These are phyloP conservation scores for Globisporangium barbulae DNA, from an alignment of 352 stramenopile genomes.

Conservation along the genomic window DNA sequence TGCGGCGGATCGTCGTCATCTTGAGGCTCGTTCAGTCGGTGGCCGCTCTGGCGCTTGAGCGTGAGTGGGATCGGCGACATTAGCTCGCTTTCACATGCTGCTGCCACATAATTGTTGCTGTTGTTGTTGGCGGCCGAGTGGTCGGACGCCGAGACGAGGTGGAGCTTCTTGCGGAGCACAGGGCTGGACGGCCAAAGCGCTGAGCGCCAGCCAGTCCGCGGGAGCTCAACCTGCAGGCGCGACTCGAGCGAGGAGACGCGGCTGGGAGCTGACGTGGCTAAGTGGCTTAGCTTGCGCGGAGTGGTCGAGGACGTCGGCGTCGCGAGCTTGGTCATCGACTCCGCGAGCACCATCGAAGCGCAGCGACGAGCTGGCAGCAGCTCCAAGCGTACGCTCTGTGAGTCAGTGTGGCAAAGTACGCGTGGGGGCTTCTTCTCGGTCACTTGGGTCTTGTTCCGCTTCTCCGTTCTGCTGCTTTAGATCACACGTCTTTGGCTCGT, in stretches of 20 bases:
- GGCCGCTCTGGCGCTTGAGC: constrained; percentile 6
- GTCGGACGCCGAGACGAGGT: constrained; percentile 14
- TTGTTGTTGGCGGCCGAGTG: constrained; percentile 24
- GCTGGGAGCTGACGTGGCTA: constrained; percentile 10
- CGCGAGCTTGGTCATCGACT: constrained; percentile 6
- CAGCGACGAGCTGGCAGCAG: not conserved
- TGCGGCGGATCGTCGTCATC: not conserved
- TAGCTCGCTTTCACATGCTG: constrained; percentile 6
- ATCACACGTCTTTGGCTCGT: not conserved
- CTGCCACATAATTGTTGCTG: constrained; percentile 13
- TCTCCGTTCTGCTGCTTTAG: too few species aligned
- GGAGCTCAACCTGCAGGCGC: constrained; percentile 18
- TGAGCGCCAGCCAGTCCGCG: constrained; percentile 34
- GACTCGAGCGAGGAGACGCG: constrained; percentile 5
- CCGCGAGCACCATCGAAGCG: constrained; percentile 5
- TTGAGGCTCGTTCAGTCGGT: constrained; percentile 5
- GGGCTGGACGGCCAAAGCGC: constrained; percentile 31
- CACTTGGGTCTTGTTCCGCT: too few species aligned
- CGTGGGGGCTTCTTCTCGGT: not conserved
- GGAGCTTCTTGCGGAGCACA: constrained; percentile 32
- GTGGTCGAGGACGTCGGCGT: not conserved
- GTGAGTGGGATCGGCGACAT: constrained; percentile 9
- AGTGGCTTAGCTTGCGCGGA: constrained; percentile 9
- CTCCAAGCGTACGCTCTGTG: not conserved
- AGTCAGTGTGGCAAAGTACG: not conserved